Conservation (phyloP, 2,329 filamentous ascomycete species). For the Fusarium chaquense region DNA sequence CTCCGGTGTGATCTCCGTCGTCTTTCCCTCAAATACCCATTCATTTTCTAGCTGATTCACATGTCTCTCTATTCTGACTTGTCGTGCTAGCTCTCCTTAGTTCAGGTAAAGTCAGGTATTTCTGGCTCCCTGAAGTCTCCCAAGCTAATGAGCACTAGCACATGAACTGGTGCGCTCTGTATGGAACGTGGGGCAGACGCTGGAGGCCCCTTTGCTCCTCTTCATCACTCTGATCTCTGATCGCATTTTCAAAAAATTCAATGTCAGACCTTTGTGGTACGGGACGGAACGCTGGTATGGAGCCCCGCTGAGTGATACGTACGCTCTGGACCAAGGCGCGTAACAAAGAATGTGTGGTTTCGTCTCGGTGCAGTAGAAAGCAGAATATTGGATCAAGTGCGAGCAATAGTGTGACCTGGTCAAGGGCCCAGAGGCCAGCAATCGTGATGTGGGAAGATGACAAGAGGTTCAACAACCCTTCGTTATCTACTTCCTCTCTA, state of each 20-base stretch:
- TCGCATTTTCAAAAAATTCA: constrained; percentile 1
- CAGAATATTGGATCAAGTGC: constrained; percentile 6
- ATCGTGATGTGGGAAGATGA: neutral
- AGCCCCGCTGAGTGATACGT: constrained; percentile 12
- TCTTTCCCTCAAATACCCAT: neutral
- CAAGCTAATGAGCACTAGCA: constrained; percentile 9
- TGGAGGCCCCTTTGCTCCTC: constrained; percentile 3
- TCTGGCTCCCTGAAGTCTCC: constrained; percentile 5
- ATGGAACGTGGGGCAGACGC: constrained; percentile 25
- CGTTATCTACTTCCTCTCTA: neutral
- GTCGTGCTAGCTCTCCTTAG: constrained; percentile 15
- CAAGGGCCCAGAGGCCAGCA: neutral
- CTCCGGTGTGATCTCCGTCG: neutral
- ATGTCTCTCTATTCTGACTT: constrained; percentile 6
- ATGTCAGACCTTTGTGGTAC: neutral
- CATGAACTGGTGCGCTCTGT: constrained; percentile 4
- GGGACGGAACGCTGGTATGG: constrained; percentile 12
- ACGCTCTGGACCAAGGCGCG: neutral
- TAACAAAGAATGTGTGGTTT: neutral
- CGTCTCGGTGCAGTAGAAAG: constrained; percentile 3
- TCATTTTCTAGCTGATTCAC: constrained; percentile 4
- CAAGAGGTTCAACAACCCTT: neutral
- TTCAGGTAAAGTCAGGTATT: constrained; percentile 7
- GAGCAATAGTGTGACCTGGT: neutral
- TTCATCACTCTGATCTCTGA: neutral